Conservation (phyloP, 78 protist genomes). For the Speleostelium caveatum region DNA sequence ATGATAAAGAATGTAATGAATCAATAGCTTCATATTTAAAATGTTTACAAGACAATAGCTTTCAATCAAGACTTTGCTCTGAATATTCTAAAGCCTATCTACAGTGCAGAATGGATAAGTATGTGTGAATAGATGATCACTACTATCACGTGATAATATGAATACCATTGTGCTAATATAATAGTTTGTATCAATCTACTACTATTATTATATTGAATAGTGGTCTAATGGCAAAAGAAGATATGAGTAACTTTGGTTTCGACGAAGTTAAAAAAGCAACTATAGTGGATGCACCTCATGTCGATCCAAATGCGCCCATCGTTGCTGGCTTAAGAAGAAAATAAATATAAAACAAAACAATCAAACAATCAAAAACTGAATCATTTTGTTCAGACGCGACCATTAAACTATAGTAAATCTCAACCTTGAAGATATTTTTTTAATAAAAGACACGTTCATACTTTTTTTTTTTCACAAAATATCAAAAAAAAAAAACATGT, state of each 20-base stretch:
- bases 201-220: not conserved
- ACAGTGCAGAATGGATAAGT: conserved; percentile 80
- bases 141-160: not conserved
- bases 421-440: no score
- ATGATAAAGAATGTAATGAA: conserved; percentile 66
- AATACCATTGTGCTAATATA: not conserved
- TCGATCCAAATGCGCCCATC: conserved; percentile 56
- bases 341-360: not conserved
- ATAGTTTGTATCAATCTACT: not conserved
- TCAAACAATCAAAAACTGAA: no score
- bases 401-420: no score
- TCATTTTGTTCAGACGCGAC: no score
- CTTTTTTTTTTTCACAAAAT: no score
- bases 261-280: conserved; percentile 45
- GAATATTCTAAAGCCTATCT: conserved; percentile 59
- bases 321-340: conserved; percentile 68
- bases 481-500: no score
- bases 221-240: conserved; percentile 71
- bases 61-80: conserved; percentile 48
- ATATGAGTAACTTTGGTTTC: conserved; percentile 59
- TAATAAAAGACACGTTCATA: no score
- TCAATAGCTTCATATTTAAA: conserved; percentile 33
- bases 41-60: conserved; percentile 45
- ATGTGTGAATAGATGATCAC: not conserved
- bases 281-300: conserved; percentile 41